phyloP scores from a whole-genome alignment of 371 early-diverging fungal species.

The Rhizopus stolonifer region DNA sequence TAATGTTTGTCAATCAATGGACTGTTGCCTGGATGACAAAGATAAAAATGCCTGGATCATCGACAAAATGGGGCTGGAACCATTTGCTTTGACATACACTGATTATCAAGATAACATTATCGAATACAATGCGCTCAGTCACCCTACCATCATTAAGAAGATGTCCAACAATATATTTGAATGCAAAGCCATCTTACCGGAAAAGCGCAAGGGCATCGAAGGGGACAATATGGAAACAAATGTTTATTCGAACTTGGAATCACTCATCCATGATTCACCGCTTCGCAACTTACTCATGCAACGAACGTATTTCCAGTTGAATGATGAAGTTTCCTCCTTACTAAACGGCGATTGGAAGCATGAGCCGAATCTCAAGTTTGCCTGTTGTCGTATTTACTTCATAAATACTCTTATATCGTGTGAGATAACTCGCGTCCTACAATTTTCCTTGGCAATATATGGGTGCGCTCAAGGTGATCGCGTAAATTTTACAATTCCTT shows the following conservation, averaged over 20 bases:
- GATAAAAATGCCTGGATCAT: slow-evolving; percentile 7
- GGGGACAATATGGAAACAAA: neutral
- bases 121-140: slow-evolving; percentile 7
- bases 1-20: slow-evolving; percentile 7
- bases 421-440: too few relatives aligned
- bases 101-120: slow-evolving; percentile 3
- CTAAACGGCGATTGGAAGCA: slow-evolving; percentile 1
- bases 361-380: slow-evolving; percentile 2
- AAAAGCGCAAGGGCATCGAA: neutral
- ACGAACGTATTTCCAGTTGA: neutral
- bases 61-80: slow-evolving; percentile 5
- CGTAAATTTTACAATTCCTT: too few relatives aligned
- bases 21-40: neutral
- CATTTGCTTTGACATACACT: slow-evolving; percentile 3
- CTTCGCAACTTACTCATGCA: neutral
- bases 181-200: neutral
- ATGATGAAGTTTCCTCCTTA: neutral
- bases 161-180: neutral
- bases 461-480: too few relatives aligned
- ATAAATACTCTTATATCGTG: too few relatives aligned
- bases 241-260: neutral
- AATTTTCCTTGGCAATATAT: too few relatives aligned
- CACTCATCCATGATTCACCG: neutral
- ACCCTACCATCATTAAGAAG: neutral
- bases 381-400: slow-evolving; percentile 5